phyloP scores from a whole-genome alignment of 2,329 filamentous ascomycete species.

The Sarocladiaceae sp. region DNA sequence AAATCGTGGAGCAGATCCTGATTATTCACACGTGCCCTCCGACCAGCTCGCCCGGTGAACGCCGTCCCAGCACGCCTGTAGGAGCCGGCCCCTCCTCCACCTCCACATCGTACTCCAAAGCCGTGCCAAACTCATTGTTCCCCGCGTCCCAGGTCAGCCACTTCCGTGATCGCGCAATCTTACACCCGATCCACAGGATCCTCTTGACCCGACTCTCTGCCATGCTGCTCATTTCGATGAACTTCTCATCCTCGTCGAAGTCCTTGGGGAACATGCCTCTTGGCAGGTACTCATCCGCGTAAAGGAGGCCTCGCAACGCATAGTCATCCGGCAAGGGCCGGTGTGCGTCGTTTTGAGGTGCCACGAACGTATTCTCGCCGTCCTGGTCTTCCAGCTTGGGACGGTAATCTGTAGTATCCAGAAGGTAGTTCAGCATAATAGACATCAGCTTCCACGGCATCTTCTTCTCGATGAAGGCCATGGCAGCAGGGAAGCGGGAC shows the following conservation, averaged over 20 bases:
- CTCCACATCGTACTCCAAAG: conserved; percentile 31
- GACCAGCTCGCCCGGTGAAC: background rate
- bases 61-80: background rate
- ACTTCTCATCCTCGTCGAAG: conserved; percentile 64
- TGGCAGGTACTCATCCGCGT: conserved; percentile 55
- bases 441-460: conserved; percentile 49
- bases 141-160: conserved; percentile 42
- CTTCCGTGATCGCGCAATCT: conserved; percentile 35
- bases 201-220: conserved; percentile 52
- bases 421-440: conserved; percentile 33
- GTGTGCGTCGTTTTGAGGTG: conserved; percentile 36
- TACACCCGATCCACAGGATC: conserved; percentile 53
- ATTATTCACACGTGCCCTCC: background rate
- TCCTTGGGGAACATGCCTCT: conserved; percentile 52
- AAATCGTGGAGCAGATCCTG: background rate
- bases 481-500: conserved; percentile 34
- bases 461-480: conserved; percentile 35
- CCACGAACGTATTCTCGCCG: conserved; percentile 39
- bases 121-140: conserved; percentile 34
- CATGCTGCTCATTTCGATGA: conserved; percentile 58
- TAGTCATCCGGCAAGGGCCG: conserved; percentile 67
- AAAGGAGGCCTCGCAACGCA: conserved; percentile 59
- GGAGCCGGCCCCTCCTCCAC: conserved; percentile 16
- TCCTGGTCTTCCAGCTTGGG: conserved; percentile 25
- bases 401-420: conserved; percentile 14